Percentiles rank a stretch among this genome's conserved stretches.
These are phyloP conservation scores for Stagonosporopsis chrysanthemi DNA, from an alignment of 2,329 filamentous ascomycete species.

Conservation along the genomic window DNA sequence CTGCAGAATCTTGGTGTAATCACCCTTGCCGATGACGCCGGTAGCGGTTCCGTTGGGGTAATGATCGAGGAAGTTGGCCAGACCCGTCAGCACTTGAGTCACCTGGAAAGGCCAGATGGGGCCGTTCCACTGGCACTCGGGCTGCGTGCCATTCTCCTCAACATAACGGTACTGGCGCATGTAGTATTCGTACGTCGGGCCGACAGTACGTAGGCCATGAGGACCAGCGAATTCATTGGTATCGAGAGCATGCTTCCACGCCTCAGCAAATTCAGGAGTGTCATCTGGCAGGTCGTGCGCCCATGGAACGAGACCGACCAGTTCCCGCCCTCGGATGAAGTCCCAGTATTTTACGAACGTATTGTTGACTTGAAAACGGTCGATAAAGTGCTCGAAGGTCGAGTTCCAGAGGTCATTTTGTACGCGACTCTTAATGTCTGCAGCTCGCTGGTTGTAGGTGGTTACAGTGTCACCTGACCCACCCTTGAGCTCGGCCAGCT, in stretches of 20 bases:
- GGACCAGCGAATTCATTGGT: conserved; percentile 44
- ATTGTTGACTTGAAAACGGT: conserved; percentile 52
- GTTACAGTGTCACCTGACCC: conserved; percentile 19
- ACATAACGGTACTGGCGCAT: conserved; percentile 54
- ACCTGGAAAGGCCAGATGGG: conserved; percentile 56
- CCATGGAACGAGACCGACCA: conserved; percentile 56
- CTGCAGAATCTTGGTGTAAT: conserved; percentile 50
- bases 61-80: conserved; percentile 55
- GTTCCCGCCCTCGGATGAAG: conserved; percentile 54
- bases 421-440: conserved; percentile 47
- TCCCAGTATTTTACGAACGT: conserved; percentile 51
- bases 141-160: conserved; percentile 36
- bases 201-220: conserved; percentile 53
- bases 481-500: conserved; percentile 46
- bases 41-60: conserved; percentile 41
- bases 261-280: conserved; percentile 45
- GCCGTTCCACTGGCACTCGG: conserved; percentile 57
- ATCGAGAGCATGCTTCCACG: conserved; percentile 51
- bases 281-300: conserved; percentile 54
- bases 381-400: conserved; percentile 55
- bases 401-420: conserved; percentile 55
- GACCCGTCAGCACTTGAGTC: conserved; percentile 51
- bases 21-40: conserved; percentile 35
- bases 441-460: conserved; percentile 36
- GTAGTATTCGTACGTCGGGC: conserved; percentile 56